phyloP scores from a whole-genome alignment of 2,329 filamentous ascomycete species.

The Davidsoniella virescens region DNA sequence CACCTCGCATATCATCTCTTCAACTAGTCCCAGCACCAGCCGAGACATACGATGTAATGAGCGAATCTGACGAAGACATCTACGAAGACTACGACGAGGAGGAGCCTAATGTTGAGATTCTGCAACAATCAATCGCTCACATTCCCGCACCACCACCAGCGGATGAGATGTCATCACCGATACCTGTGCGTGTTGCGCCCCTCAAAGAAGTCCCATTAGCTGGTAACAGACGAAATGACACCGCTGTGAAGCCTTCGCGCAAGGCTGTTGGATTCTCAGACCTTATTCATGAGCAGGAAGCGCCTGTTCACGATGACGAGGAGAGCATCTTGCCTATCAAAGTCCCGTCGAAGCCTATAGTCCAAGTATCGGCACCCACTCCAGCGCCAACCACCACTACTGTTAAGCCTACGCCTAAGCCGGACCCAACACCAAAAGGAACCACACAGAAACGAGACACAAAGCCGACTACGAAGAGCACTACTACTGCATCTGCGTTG shows the following conservation, averaged over 20 bases:
- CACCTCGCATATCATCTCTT: constrained; percentile 6
- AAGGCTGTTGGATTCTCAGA: constrained; percentile 6
- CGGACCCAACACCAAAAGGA: neutral
- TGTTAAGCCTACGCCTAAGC: neutral
- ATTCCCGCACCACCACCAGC: constrained; percentile 1
- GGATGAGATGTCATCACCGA: constrained; percentile 22
- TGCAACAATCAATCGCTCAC: constrained; percentile 26
- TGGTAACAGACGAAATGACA: constrained; percentile 27
- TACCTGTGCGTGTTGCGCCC: constrained; percentile 32
- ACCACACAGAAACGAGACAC: neutral
- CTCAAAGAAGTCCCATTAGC: constrained; percentile 35
- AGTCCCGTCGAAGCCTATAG: constrained; percentile 3
- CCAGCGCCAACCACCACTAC: neutral
- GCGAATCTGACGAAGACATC: constrained; percentile 22
- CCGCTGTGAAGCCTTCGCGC: constrained; percentile 14
- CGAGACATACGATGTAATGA: constrained; percentile 16
- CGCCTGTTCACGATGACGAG: constrained; percentile 4
- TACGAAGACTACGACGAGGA: constrained; percentile 27
- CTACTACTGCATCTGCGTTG: neutral
- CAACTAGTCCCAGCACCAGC: constrained; percentile 7
- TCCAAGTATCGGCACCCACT: neutral
- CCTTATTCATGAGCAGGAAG: neutral
- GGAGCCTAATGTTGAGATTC: constrained; percentile 29
- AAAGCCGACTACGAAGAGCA: neutral
- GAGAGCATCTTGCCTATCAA: constrained; percentile 11